Conservation (phyloP, 768 basidiomycete species). For the Lenzites betulinus region DNA sequence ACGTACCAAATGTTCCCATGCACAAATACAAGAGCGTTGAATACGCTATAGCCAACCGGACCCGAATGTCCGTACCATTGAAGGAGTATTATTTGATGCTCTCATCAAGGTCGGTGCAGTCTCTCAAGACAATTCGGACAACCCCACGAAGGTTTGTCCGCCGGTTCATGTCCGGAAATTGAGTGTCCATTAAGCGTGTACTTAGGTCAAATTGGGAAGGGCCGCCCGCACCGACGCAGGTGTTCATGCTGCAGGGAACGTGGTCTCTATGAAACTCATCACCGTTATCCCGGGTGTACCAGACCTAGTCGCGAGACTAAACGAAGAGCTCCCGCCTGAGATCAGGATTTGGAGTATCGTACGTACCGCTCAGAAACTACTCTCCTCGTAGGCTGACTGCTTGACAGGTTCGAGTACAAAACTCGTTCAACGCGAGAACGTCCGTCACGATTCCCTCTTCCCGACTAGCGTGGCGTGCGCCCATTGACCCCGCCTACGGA, state of each 20-base stretch:
- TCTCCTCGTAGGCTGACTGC: background rate
- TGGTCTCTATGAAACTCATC: conserved; percentile 92
- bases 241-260: conserved; percentile 94
- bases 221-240: conserved; percentile 97
- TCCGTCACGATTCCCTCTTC: conserved; percentile 34
- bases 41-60: conserved; percentile 60
- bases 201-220: conserved; percentile 77
- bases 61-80: conserved; percentile 68
- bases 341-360: conserved; percentile 93
- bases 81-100: conserved; percentile 86
- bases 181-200: background rate
- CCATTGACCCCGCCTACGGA: background rate
- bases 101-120: conserved; percentile 89
- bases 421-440: conserved; percentile 82
- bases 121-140: conserved; percentile 91
- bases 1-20: conserved; percentile 35
- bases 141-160: conserved; percentile 73
- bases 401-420: conserved; percentile 64
- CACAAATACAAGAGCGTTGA: background rate
- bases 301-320: conserved; percentile 73
- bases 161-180: background rate
- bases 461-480: background rate
- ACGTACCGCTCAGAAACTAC: conserved; percentile 31
- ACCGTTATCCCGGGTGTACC: conserved; percentile 67
- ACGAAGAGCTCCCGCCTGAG: conserved; percentile 85